Conservation (phyloP, 495 filamentous ascomycete species). For the Penicillium psychrofluorescens region DNA sequence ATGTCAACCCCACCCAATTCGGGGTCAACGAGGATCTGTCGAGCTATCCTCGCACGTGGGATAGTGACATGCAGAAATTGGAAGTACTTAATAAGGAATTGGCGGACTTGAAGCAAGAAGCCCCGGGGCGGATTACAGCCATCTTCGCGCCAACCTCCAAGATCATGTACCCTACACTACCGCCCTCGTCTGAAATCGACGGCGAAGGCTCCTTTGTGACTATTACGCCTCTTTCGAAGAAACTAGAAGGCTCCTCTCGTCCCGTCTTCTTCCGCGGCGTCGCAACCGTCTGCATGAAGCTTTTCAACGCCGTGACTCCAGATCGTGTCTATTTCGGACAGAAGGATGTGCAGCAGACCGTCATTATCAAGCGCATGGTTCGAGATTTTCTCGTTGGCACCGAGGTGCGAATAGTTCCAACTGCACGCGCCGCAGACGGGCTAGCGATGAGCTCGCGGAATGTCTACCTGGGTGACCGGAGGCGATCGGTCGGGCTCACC, state of each 20-base stretch:
- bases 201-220: conserved; percentile 87
- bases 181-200: conserved; percentile 71
- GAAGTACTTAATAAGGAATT: conserved; percentile 65
- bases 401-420: conserved; percentile 65
- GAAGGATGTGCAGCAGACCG: conserved; percentile 95
- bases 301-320: conserved; percentile 86
- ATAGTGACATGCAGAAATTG: conserved; percentile 60
- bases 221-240: conserved; percentile 71
- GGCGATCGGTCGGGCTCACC: conserved; percentile 64
- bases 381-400: conserved; percentile 79
- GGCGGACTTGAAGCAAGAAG: conserved; percentile 27
- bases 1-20: conserved; percentile 96
- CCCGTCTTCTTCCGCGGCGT: conserved; percentile 96
- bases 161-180: conserved; percentile 80
- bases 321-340: conserved; percentile 94
- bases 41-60: conserved; percentile 88
- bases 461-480: conserved; percentile 75
- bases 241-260: conserved; percentile 77
- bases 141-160: conserved; percentile 78
- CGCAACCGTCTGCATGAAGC: conserved; percentile 93
- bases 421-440: conserved; percentile 72
- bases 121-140: conserved; percentile 62
- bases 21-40: conserved; percentile 80
- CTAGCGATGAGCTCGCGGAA: conserved; percentile 93
- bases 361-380: conserved; percentile 80